Evolutionary conservation across 2,329 filamentous ascomycete genomes (phyloP), one percentile per base, ranked within the genome.

Genomic region (Fusarium illudens): DNA sequence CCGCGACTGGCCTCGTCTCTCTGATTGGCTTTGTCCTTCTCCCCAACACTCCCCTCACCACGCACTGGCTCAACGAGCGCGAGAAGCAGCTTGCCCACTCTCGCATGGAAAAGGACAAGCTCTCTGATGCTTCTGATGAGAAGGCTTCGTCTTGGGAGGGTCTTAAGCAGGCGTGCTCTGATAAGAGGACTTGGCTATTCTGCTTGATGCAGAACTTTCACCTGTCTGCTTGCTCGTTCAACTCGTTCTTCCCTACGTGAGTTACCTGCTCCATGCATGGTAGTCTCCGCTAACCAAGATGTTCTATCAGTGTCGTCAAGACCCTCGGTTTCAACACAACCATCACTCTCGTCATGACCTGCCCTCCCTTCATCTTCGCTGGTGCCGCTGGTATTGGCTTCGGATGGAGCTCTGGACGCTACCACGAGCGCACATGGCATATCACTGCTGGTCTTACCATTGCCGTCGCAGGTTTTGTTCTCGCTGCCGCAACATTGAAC

Each of bases 121-220:
- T 86, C 8, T 82, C 83, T 27, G 82, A 83, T 27, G 72, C 80
- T 20, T 75, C 77, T 6, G 77, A 77, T 12, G 62, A 70, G 12
- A 62, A 74, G 39, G 80, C 79, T 6, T 83, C 78, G 6, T 79
- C 80, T 4, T 82, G 77, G 79, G 78, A 79, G 4, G 85, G 85
- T 4, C 78, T 87, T 29, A 81, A 81, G 70, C 80, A 84, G 61
- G 84, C 84, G 0, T 78, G 80, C 55, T 73, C 71, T 12, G 86
- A 88, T 61, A 83, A 81, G 67, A 79, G 84, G 54, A 81, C 84
- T 0, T 87, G 84, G 80, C 73, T 87, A 4, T 83, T 86, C 64
- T 82, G 81, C 6, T 76, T 86, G 33, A 86, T 87, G 84, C 83
- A 86, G 67, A 86, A 86, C 72, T 83, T 86, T 71, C 84, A 87